phyloP scores from a whole-genome alignment of 257 asterid genomes.

The Capsicum pubescens region DNA sequence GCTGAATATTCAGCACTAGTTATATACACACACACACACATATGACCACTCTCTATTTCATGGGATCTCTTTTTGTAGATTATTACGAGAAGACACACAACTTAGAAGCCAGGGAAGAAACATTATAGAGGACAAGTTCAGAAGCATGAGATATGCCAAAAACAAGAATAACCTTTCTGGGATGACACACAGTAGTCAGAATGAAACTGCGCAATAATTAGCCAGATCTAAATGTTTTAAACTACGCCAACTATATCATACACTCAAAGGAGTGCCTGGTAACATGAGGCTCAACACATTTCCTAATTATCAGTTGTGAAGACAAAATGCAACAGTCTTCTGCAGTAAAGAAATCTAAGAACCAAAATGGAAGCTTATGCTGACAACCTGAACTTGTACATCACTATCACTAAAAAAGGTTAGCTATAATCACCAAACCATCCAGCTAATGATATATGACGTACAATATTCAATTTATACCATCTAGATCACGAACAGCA shows the following conservation, averaged over 20 bases:
- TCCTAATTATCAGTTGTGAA: background rate
- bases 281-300: background rate
- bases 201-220: background rate
- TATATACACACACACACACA: background rate
- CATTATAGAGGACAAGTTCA: background rate
- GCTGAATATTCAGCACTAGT: background rate
- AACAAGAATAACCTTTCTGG: background rate
- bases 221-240: background rate
- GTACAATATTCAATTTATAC: slow-evolving; percentile 31
- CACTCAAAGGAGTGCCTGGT: background rate
- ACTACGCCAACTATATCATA: background rate
- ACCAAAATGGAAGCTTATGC: background rate
- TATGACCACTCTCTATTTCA: background rate
- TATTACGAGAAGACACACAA: background rate
- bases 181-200: background rate
- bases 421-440: background rate
- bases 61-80: background rate
- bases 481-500: slow-evolving; percentile 62
- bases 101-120: background rate
- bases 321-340: background rate
- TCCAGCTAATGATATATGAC: background rate
- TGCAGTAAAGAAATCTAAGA: background rate
- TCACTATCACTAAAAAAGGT: background rate
- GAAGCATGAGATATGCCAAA: background rate
- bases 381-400: background rate